A percentile compares a stretch with the other conserved stretches of the same genome.
These are phyloP conservation scores for Fagus crenata DNA, from an alignment of 306 rosid genomes.

Conservation along the genomic window DNA sequence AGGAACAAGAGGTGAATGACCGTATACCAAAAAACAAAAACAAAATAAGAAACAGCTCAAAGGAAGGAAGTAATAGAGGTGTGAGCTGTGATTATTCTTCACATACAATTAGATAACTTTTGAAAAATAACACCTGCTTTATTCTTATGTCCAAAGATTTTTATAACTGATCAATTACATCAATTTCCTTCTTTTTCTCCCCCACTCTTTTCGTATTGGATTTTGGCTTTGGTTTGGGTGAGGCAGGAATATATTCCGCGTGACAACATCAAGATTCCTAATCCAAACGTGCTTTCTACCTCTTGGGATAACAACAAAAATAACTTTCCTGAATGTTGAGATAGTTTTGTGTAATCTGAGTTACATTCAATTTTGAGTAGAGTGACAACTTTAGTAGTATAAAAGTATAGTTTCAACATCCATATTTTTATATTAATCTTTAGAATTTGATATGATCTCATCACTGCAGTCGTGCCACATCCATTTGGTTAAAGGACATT, in stretches of 20 bases:
- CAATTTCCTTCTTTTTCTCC: background rate
- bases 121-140: no score
- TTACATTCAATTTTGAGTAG: background rate
- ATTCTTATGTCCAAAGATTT: background rate
- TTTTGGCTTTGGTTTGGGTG: background rate
- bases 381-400: background rate
- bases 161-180: background rate
- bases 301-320: background rate
- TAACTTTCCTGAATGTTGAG: background rate
- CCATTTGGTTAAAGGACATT: background rate
- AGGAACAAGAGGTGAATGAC: no score
- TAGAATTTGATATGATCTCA: background rate
- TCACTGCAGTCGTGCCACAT: background rate
- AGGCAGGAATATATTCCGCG: slow-evolving; percentile 7
- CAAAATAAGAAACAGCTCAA: no score
- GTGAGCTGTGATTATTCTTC: no score
- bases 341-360: background rate
- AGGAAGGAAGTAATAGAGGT: no score
- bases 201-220: background rate
- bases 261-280: slow-evolving; percentile 2
- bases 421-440: background rate
- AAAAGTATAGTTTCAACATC: background rate
- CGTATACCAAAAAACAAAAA: no score
- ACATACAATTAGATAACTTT: no score
- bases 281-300: background rate